Base-by-base conservation (phyloP, 1,284 basidiomycete genomes). In the Ustilago nuda region DNA sequence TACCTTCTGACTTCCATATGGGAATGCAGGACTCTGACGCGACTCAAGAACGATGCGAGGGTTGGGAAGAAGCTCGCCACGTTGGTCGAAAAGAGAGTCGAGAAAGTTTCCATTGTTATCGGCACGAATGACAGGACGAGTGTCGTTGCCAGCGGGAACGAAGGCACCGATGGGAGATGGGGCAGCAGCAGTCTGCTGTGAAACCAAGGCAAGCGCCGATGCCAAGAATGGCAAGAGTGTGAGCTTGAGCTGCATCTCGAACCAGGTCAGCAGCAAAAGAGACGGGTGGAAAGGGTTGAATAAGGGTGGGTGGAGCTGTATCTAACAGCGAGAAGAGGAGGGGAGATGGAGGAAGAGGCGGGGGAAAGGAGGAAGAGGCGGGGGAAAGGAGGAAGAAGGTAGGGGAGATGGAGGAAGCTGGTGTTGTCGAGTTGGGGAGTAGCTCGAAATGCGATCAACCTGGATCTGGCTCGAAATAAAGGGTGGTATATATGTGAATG, bases 1-100 rank as follows among this genome's bases (percentile, higher is more conserved):
- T 37, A 74, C 72, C 50, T 75, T 75, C 3, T 54, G 33, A 35
- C 35, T 56, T 27, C 71, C 76, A 39, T 78, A 78, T 23, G 67
- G 15, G 35, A 78, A 78, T 13, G 67, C 76, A 17, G 76, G 71
- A 37, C 61, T 71, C 56, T 78, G 76, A 15, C 71, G 63, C 8
- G 64, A 51, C 36, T 74, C 56, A 48, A 78, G 64, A 30, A 74
- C 56, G 52, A 78, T 69, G 27, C 76, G 71, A 51, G 76, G 52
- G n/a, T 73, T 56, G 41, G 13, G 43, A 61, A 70, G 54, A 8
- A 71, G 33, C 36, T 74, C 53, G 37, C 76, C 76, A 9, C 71
- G 71, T 39, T 74, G 71, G 27, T 78, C 43, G 27, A 74, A 55
- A 30, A 78, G 61, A 17, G 72, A 67, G 41, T 70, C 76, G n/a